A percentile compares a stretch with the other conserved stretches of the same genome.
These are phyloP conservation scores for Globisporangium nunn DNA, from an alignment of 352 stramenopile species.

Conservation along the genomic window DNA sequence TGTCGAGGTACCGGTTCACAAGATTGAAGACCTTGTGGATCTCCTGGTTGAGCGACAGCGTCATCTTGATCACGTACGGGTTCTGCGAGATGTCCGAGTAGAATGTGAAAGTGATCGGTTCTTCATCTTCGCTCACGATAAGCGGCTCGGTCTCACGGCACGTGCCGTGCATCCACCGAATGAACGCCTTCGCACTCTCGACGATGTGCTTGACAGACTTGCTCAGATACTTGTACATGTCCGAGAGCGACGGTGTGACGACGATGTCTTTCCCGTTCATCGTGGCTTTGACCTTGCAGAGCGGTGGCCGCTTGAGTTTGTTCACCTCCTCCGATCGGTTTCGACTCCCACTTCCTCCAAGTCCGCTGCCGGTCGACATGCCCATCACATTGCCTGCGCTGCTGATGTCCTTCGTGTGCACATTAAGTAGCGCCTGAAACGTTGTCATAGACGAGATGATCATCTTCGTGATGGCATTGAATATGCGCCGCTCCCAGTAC, in stretches of 20 bases:
- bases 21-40: conserved; percentile 94
- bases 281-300: conserved; percentile 92
- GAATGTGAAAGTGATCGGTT: conserved; percentile 92
- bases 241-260: conserved; percentile 88
- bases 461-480: conserved; percentile 96
- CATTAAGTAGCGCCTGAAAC: conserved; percentile 90
- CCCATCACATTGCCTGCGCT: conserved; percentile 37
- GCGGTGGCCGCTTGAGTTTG: conserved; percentile 76
- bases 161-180: conserved; percentile 94
- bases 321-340: conserved; percentile 42
- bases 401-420: conserved; percentile 81
- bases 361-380: conserved; percentile 17
- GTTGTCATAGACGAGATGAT: conserved; percentile 93
- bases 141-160: conserved; percentile 88
- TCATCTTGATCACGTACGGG: conserved; percentile 95
- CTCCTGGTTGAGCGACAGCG: conserved; percentile 88
- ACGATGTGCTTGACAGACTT: conserved; percentile 93
- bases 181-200: conserved; percentile 91
- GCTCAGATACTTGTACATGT: conserved; percentile 96
- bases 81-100: conserved; percentile 94
- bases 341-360: conserved; percentile 7
- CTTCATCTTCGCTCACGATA: conserved; percentile 89
- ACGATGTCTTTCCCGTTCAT: conserved; percentile 95
- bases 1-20: conserved; percentile 92
- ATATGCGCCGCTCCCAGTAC: conserved; percentile 96